These are phyloP conservation scores for Dissophora globulifera DNA, from an alignment of 192 early-diverging fungal species.

Conservation along the genomic window DNA sequence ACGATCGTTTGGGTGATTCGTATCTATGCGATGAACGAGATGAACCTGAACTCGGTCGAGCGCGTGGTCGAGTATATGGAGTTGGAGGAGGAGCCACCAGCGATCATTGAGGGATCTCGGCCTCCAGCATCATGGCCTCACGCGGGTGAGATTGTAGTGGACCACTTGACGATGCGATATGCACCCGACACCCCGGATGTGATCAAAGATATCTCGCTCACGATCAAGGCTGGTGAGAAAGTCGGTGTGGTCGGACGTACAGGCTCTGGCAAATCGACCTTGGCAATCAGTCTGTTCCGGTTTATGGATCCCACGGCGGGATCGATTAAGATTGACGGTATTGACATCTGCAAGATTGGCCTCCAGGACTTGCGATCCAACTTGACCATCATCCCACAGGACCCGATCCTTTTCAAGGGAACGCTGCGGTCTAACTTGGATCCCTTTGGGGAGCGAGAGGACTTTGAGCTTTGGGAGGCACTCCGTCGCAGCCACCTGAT, in stretches of 20 bases:
- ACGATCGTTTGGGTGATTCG: conserved; percentile 86
- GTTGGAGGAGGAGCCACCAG: conserved; percentile 81
- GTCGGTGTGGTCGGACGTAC: conserved; percentile 74
- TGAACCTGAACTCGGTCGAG: conserved; percentile 89
- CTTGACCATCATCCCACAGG: conserved; percentile 79
- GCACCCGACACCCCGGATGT: conserved; percentile 73
- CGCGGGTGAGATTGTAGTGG: conserved; percentile 74
- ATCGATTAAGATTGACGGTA: conserved; percentile 61
- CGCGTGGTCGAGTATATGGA: conserved; percentile 85
- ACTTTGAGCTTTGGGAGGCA: conserved; percentile 79
- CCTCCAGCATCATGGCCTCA: conserved; percentile 69
- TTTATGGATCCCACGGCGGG: conserved; percentile 64
- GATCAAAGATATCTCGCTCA: conserved; percentile 72
- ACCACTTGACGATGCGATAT: conserved; percentile 78
- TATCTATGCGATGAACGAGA: conserved; percentile 83
- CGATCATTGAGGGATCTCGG: conserved; percentile 58
- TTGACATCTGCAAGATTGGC: conserved; percentile 67
- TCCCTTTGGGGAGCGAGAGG: conserved; percentile 82
- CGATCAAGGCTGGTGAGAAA: conserved; percentile 65
- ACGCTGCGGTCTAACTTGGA: conserved; percentile 84
- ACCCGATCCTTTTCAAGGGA: conserved; percentile 80
- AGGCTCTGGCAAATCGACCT: conserved; percentile 71
- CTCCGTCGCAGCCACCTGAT: conserved; percentile 79
- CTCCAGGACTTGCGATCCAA: conserved; percentile 61
- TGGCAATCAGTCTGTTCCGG: conserved; percentile 66